A percentile compares a stretch with the other conserved stretches of the same genome.
These are phyloP conservation scores for Oryza brachyantha DNA, from an alignment of 176 grass and related monocot genomes.

Conservation along the genomic window DNA sequence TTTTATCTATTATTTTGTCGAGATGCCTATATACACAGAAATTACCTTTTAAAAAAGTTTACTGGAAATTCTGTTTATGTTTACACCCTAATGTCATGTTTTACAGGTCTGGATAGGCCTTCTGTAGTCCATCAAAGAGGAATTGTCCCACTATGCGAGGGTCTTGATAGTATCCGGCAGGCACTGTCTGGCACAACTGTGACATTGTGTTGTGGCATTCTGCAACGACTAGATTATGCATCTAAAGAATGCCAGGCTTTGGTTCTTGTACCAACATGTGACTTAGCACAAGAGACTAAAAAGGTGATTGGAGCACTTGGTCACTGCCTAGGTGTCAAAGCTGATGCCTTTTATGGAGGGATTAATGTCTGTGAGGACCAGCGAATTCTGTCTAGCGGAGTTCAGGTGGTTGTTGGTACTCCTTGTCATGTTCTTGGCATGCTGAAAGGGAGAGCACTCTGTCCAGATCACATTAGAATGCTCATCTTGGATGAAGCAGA, in stretches of 20 bases:
- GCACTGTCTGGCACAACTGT: constrained; percentile 61
- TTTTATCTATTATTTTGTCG: constrained; percentile 3
- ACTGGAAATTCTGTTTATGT: not conserved
- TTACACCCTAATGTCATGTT: not conserved
- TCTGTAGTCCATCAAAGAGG: constrained; percentile 60
- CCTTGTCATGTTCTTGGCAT: constrained; percentile 55
- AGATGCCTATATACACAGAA: not conserved
- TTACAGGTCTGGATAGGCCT: constrained; percentile 67
- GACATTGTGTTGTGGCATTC: constrained; percentile 60
- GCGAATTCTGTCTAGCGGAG: constrained; percentile 38
- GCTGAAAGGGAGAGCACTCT: constrained; percentile 38
- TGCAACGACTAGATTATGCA: constrained; percentile 66
- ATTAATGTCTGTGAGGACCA: constrained; percentile 38
- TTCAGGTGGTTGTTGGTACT: constrained; percentile 57
- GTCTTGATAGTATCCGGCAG: constrained; percentile 63
- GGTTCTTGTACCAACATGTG: constrained; percentile 60
- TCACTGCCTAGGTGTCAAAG: constrained; percentile 60
- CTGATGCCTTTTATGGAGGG: constrained; percentile 61
- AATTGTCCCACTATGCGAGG: constrained; percentile 70
- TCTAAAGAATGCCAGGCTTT: constrained; percentile 67
- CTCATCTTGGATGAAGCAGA: constrained; percentile 76
- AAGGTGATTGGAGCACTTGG: constrained; percentile 69
- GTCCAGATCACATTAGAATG: constrained; percentile 62
- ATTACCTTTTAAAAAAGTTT: not conserved
- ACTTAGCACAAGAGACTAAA: constrained; percentile 50